Percentiles rank a stretch among this genome's conserved stretches.
phyloP scores from a whole-genome alignment of 2,329 filamentous ascomycete genomes.

The Alternaria sp. region DNA sequence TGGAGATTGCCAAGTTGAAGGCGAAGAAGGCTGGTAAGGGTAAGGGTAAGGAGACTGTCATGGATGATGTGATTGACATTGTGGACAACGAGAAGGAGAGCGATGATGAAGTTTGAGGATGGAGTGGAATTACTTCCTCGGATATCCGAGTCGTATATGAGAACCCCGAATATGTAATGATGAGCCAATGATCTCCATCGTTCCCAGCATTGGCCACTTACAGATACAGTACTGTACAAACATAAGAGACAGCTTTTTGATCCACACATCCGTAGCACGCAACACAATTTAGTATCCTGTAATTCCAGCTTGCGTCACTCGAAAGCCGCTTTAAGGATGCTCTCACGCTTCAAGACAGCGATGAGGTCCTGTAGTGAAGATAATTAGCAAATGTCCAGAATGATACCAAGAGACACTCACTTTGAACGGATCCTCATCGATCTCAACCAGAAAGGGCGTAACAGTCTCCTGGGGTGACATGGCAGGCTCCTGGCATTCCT shows the following conservation, averaged over 20 bases:
- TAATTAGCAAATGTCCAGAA: not conserved
- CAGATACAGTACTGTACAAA: not conserved
- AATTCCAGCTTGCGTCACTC: not conserved
- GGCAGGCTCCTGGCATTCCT: not conserved
- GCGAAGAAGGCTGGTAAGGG: constrained; percentile 43
- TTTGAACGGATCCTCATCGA: constrained; percentile 16
- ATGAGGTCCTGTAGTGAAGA: constrained; percentile 6
- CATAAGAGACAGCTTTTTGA: not conserved
- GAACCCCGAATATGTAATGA: not conserved
- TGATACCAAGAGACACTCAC: not conserved
- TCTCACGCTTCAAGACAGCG: constrained; percentile 7
- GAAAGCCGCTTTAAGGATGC: constrained; percentile 13
- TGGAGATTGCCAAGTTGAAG: constrained; percentile 56
- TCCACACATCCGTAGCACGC: not conserved
- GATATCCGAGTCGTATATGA: not conserved
- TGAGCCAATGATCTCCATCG: not conserved
- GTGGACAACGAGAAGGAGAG: not conserved
- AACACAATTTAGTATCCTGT: not conserved
- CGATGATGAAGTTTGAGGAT: not conserved
- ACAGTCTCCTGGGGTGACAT: not conserved
- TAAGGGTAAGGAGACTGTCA: not conserved
- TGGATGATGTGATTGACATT: not conserved
- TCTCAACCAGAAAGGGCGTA: not conserved
- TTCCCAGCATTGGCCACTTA: not conserved
- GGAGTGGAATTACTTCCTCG: not conserved